phyloP scores from a whole-genome alignment of 2,329 filamentous ascomycete species.

The Xylaria sp. region DNA sequence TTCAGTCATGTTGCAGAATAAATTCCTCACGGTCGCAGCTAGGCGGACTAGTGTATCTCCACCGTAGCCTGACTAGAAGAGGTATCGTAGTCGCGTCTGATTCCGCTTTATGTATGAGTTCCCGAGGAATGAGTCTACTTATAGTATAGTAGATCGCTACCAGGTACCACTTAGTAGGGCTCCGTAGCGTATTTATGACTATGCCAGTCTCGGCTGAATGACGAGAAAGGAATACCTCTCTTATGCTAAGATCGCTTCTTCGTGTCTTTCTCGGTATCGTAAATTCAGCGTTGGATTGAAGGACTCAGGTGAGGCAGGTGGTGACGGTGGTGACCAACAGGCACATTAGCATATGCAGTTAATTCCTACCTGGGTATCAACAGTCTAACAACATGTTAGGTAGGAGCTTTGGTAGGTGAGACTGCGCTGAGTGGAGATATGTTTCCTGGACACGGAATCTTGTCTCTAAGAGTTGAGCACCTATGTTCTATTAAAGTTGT shows the following conservation, averaged over 20 bases:
- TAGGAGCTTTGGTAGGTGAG: background rate
- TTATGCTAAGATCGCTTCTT: background rate
- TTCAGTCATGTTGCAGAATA: constrained; percentile 9
- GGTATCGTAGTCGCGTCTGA: constrained; percentile 4
- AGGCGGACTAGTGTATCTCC: background rate
- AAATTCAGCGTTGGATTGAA: constrained; percentile 17
- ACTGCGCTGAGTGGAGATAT: constrained; percentile 7
- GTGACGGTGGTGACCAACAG: background rate
- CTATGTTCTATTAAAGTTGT: background rate
- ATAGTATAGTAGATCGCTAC: background rate
- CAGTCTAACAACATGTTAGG: background rate
- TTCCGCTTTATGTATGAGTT: constrained; percentile 12
- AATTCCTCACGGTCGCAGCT: constrained; percentile 11
- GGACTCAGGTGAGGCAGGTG: constrained; percentile 9
- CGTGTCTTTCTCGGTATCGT: constrained; percentile 1
- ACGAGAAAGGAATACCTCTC: background rate
- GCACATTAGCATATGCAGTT: constrained; percentile 8
- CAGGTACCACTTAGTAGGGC: no score
- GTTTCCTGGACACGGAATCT: constrained; percentile 6
- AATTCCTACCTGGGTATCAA: constrained; percentile 9
- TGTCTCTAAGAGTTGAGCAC: background rate
- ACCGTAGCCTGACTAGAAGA: constrained; percentile 4
- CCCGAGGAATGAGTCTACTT: constrained; percentile 14
- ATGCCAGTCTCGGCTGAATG: constrained; percentile 3
- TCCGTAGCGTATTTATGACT: background rate